A percentile compares a stretch with the other conserved stretches of the same genome.
Evolutionary conservation across 768 basidiomycete species (phyloP).

Genomic region (Lactifluus volemus): DNA sequence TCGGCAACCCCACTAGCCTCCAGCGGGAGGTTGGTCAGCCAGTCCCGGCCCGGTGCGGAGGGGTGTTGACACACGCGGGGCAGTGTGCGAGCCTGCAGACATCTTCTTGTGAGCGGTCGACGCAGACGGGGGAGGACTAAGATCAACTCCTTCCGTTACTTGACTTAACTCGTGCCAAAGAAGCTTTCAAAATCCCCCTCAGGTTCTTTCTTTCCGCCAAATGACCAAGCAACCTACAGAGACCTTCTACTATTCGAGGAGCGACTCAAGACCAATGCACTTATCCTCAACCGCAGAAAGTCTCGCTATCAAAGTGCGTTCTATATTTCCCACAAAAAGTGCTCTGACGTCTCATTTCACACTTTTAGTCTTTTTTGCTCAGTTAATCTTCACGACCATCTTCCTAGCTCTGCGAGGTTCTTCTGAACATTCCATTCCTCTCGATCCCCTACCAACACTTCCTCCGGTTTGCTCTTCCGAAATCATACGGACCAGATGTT

Average conservation of each 20-base stretch:
- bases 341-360: background rate
- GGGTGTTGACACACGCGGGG: no score
- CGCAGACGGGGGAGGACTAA: background rate
- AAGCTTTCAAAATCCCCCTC: slow-evolving; percentile 25
- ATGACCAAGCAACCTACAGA: slow-evolving; percentile 72
- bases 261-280: slow-evolving; percentile 88
- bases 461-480: slow-evolving; percentile 45
- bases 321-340: background rate
- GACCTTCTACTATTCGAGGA: slow-evolving; percentile 94
- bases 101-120: background rate
- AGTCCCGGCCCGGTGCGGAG: no score
- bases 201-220: slow-evolving; percentile 47
- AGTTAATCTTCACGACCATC: slow-evolving; percentile 56
- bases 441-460: slow-evolving; percentile 49
- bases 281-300: slow-evolving; percentile 70
- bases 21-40: no score
- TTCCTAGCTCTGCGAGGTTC: slow-evolving; percentile 70
- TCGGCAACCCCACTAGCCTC: no score
- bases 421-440: slow-evolving; percentile 61
- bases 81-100: no score
- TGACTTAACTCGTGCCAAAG: slow-evolving; percentile 23
- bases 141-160: background rate
- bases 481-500: slow-evolving; percentile 34
- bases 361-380: slow-evolving; percentile 59
- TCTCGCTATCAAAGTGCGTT: slow-evolving; percentile 71